phyloP scores from a whole-genome alignment of 2,329 filamentous ascomycete genomes.

The Xylaria digitata region DNA sequence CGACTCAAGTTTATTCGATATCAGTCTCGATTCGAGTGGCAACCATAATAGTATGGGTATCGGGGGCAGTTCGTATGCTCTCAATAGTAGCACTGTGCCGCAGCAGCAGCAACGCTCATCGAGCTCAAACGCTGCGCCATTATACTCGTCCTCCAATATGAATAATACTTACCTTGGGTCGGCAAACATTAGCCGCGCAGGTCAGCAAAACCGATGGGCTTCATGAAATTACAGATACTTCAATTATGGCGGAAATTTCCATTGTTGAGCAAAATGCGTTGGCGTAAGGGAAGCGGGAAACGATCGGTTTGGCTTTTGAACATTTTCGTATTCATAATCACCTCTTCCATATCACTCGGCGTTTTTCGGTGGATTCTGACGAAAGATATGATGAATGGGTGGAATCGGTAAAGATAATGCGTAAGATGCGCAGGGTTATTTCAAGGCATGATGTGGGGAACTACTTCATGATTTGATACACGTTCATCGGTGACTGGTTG shows the following conservation, averaged over 20 bases:
- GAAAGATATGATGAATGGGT: slow-evolving; percentile 22
- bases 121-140: slow-evolving; percentile 42
- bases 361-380: slow-evolving; percentile 31
- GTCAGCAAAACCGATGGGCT: slow-evolving; percentile 47
- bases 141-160: slow-evolving; percentile 47
- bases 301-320: slow-evolving; percentile 28
- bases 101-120: slow-evolving; percentile 47
- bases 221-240: slow-evolving; percentile 36
- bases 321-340: slow-evolving; percentile 28
- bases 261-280: slow-evolving; percentile 33
- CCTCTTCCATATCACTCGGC: slow-evolving; percentile 33
- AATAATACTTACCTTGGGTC: slow-evolving; percentile 44
- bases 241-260: slow-evolving; percentile 28
- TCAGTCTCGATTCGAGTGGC: slow-evolving; percentile 46
- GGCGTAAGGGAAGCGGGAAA: slow-evolving; percentile 38
- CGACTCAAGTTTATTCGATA: slow-evolving; percentile 48
- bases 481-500: slow-evolving; percentile 26
- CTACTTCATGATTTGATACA: slow-evolving; percentile 13
- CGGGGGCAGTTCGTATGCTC: slow-evolving; percentile 44
- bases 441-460: neutral
- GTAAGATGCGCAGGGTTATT: slow-evolving; percentile 13
- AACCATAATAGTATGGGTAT: slow-evolving; percentile 45
- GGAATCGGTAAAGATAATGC: slow-evolving; percentile 21
- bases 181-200: slow-evolving; percentile 43
- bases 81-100: slow-evolving; percentile 43